Evolutionary conservation across 495 filamentous ascomycete genomes (phyloP).

Genomic region (Rostrohypoxylon terebratum): DNA sequence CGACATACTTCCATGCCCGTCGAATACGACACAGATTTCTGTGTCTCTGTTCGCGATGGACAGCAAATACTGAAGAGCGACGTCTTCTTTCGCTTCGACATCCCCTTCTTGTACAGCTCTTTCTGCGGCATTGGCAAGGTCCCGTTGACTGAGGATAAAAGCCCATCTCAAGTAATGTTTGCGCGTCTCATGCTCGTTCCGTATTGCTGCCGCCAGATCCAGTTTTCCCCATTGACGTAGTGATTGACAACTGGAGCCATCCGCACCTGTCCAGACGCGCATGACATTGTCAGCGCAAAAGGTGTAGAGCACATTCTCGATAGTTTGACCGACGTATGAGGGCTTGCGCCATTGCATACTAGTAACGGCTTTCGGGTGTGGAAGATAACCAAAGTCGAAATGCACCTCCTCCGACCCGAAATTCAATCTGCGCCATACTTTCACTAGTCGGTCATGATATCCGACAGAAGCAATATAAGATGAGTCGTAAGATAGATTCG

Average conservation of each 20-base stretch:
- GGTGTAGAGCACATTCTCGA: slow-evolving; percentile 93
- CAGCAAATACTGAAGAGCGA: slow-evolving; percentile 83
- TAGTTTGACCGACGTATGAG: slow-evolving; percentile 77
- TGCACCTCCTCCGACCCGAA: slow-evolving; percentile 84
- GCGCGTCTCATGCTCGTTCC: slow-evolving; percentile 58
- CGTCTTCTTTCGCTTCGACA: slow-evolving; percentile 69
- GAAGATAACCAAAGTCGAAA: slow-evolving; percentile 91
- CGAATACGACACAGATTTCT: slow-evolving; percentile 87
- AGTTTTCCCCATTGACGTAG: slow-evolving; percentile 86
- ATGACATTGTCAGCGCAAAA: slow-evolving; percentile 86
- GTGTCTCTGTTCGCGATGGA: slow-evolving; percentile 87
- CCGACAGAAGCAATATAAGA: slow-evolving; percentile 86
- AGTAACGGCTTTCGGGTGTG: slow-evolving; percentile 83
- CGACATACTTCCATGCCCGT: slow-evolving; percentile 87
- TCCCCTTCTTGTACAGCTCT: slow-evolving; percentile 72
- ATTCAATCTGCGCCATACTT: slow-evolving; percentile 91
- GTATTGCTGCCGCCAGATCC: slow-evolving; percentile 80
- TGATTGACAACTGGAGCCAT: slow-evolving; percentile 75
- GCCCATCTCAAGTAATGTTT: slow-evolving; percentile 70
- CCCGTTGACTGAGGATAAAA: slow-evolving; percentile 85
- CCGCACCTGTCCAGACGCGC: slow-evolving; percentile 84
- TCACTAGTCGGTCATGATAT: slow-evolving; percentile 82
- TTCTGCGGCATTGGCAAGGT: slow-evolving; percentile 82
- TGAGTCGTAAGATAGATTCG: slow-evolving; percentile 86
- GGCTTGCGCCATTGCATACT: slow-evolving; percentile 86